These are phyloP conservation scores for Neofusicoccum sp. DNA, from an alignment of 2,329 filamentous ascomycete genomes.

Conservation along the genomic window DNA sequence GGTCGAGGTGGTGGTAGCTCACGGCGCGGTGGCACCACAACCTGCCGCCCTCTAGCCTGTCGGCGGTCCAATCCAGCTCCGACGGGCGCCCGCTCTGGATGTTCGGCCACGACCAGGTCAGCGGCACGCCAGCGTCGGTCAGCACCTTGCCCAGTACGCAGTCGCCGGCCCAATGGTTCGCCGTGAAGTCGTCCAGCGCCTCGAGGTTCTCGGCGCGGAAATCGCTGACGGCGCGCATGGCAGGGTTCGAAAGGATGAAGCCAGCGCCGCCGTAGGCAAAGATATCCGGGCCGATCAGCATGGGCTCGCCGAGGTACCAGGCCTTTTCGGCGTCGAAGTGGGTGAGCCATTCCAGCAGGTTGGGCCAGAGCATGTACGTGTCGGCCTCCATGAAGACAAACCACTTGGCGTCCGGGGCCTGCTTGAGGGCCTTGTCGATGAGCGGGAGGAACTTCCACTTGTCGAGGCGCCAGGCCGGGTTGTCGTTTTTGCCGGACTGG, in stretches of 20 bases:
- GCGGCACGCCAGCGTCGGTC: conserved; percentile 47
- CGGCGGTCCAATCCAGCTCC: conserved; percentile 31
- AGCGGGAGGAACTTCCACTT: conserved; percentile 45
- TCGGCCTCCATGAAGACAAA: conserved; percentile 63
- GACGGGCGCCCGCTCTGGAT: conserved; percentile 49
- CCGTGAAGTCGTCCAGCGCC: conserved; percentile 50
- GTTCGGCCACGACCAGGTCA: conserved; percentile 53
- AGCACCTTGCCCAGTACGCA: conserved; percentile 54
- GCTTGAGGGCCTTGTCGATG: conserved; percentile 37
- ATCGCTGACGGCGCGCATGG: conserved; percentile 48
- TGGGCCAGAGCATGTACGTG: conserved; percentile 59
- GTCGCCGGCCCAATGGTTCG: conserved; percentile 53
- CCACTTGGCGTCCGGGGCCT: conserved; percentile 56
- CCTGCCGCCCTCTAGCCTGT: conserved; percentile 23
- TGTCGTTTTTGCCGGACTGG: background rate
- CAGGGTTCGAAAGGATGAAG: conserved; percentile 55
- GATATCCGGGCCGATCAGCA: conserved; percentile 52
- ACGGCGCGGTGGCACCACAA: conserved; percentile 56
- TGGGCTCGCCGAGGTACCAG: conserved; percentile 58
- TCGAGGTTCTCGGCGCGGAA: conserved; percentile 46
- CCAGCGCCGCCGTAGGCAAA: conserved; percentile 59
- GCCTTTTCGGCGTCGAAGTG: conserved; percentile 52
- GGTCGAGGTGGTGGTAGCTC: conserved; percentile 53
- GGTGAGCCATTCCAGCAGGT: conserved; percentile 56
- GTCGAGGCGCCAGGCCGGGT: conserved; percentile 34